Evolutionary conservation across 306 rosid species (phyloP), one percentile per base, ranked within the genome.

Genomic region (Dalbergia cultrata): DNA sequence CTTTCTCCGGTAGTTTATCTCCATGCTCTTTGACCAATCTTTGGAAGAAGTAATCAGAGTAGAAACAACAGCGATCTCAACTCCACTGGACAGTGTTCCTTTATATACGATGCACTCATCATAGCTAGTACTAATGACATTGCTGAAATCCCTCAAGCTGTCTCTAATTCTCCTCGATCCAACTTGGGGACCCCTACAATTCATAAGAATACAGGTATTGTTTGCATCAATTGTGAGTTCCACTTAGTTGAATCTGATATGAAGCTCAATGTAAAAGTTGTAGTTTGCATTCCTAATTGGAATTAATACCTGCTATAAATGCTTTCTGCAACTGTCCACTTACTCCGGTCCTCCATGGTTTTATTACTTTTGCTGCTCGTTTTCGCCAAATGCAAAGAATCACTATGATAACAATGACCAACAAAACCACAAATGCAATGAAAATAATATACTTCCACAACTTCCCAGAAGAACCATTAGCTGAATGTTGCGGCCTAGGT

Each of bases 91-190:
- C 17, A 96, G 67, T 72, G 97, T 96, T 86, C 99, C 99, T 86
- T 96, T 96, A 76, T 90, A 96, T 33, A 90, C 58, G 22, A 72
- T 93, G 81, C 87, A 81, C 52, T 79, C 84, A 17, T 83, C 88
- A 64, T 74, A 14, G 56, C 78, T 84, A 81, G 52, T 54, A 54
- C 60, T 54, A 53, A 96, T 80, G 33, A 96, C 92, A 71, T 96
- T 96, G 89, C 99, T 96, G 80, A 96, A 96, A 86, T 92, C 98
- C 67, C 99, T 82, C 99, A 96, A 13, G 99, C 99, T 21, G 86
- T 87, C 87, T 90, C 97, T 72, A 96, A 76, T 73, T 96, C 98
- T 54, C 74, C 45, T 79, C 94, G 80, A 85, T 96, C 90, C 87
- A 96, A 79, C 85, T 96, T 96, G 16, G 99, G 98, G 57, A 91